Percentiles rank a stretch among this genome's conserved stretches.
Evolutionary conservation across 2,329 filamentous ascomycete genomes (phyloP).

Genomic region (Apiospora kogelbergensis): DNA sequence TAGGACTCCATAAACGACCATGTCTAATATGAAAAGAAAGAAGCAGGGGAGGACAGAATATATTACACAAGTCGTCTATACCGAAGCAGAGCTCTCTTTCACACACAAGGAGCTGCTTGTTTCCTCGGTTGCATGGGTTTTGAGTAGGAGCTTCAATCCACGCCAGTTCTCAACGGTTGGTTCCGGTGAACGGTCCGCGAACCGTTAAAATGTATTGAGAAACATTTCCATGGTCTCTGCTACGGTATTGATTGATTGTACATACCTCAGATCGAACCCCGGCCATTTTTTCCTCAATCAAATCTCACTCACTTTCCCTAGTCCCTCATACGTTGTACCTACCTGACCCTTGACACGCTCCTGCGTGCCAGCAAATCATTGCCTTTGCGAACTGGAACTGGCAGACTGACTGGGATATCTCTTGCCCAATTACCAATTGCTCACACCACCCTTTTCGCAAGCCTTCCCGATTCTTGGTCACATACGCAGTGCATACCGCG

Average conservation of each 20-base stretch:
- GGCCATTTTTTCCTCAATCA: background rate
- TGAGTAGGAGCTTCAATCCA: background rate
- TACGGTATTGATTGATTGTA: background rate
- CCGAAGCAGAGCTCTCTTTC: background rate
- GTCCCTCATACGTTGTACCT: background rate
- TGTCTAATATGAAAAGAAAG: background rate
- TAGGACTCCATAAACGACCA: background rate
- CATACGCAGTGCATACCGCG: background rate
- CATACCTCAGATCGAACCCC: background rate
- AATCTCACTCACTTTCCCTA: background rate
- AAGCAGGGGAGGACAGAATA: background rate
- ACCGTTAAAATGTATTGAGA: background rate
- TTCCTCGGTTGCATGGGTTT: background rate
- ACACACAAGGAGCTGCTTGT: background rate
- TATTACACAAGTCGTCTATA: background rate
- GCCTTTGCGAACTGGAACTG: conserved; percentile 9
- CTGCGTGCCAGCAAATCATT: conserved; percentile 15
- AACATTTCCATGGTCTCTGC: background rate
- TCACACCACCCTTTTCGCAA: conserved; percentile 5
- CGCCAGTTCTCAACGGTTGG: background rate
- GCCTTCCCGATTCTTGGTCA: background rate
- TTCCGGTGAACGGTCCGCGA: background rate
- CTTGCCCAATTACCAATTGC: background rate
- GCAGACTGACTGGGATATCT: background rate
- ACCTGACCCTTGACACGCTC: conserved; percentile 2